Evolutionary conservation across 169 alveolate species (phyloP), one percentile per base, ranked within the genome.

Genomic region (Cryptosporidium andersoni): DNA sequence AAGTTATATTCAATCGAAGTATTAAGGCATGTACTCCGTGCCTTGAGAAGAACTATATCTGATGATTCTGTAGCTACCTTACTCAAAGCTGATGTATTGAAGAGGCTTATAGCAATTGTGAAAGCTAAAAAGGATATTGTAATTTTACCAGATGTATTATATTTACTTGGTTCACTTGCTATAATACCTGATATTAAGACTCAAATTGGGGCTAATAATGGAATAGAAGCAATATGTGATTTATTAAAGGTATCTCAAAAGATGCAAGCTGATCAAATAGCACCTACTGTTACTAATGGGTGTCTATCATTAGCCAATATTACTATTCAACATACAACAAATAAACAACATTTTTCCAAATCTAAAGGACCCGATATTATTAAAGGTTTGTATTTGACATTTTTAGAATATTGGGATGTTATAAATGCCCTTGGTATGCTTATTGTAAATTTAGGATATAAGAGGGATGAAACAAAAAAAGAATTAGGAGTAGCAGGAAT

Each of bases 251-350:
- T 93, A 58, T 81, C 92, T 63, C 60, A 60, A 51, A 91, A 81
- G 91, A 90, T 88, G 80, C 92, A 90, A 49, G 90, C 90, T 11
- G 90, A 39, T 64, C 93, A 48, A 60, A 88, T 68, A 89, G 42
- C 85, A 14, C 85, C 94, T 52, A 88, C 91, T 12, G 92, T 94
- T 11, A 94, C 97, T 25, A 94, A 94, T 88, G 89, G 93, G 37
- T 94, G 97, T 74, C 89, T 94, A 36, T 96, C 97, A 6, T 89
- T 94, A 66, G 97, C 97, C 6, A 93, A 93, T 82, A 91, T 93
- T 63, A 92, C 96, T 65, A 93, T 94, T 25, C 96, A 92, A 63
- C 93, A 92, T 80, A 90, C 92, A 64, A 91, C 82, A 43, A 93
- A 94, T 63, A 89, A 92, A 11, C 93, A 89, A 45, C 88, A 91